Evolutionary conservation across 257 asterid species (phyloP).

Genomic region (Solanum dulcamara): DNA sequence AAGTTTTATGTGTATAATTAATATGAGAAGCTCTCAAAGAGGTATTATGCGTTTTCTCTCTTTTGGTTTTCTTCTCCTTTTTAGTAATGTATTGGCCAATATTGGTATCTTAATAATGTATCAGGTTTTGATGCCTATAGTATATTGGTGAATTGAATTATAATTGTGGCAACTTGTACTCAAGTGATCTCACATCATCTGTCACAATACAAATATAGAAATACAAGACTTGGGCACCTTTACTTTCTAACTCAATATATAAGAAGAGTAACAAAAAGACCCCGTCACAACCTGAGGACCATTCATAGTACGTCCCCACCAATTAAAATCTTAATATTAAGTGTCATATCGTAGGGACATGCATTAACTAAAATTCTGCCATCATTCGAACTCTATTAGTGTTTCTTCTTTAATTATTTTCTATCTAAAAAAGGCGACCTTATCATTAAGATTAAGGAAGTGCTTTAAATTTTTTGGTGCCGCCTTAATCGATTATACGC

Average conservation of each 20-base stretch:
- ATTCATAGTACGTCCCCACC: background rate
- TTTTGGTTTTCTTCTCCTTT: background rate
- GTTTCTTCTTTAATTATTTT: background rate
- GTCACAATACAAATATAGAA: background rate
- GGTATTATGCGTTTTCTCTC: background rate
- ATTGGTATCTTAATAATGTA: background rate
- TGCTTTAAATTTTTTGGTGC: background rate
- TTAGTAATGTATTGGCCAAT: background rate
- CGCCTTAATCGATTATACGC: background rate
- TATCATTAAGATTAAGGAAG: background rate
- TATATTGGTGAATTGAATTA: background rate
- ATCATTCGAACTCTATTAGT: conserved; percentile 6
- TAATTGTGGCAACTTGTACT: conserved; percentile 4
- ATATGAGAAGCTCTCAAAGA: background rate
- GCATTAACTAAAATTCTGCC: background rate
- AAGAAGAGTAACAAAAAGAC: background rate
- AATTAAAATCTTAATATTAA: background rate
- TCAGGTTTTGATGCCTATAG: background rate
- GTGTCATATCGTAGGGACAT: background rate
- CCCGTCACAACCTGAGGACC: background rate
- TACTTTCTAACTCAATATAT: background rate
- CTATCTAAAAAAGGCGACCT: background rate
- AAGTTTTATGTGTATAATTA: background rate
- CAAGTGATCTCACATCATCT: conserved; percentile 7
- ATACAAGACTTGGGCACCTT: background rate